Conservation (phyloP, 177 flowering plant species). For the Tripterygium wilfordii region DNA sequence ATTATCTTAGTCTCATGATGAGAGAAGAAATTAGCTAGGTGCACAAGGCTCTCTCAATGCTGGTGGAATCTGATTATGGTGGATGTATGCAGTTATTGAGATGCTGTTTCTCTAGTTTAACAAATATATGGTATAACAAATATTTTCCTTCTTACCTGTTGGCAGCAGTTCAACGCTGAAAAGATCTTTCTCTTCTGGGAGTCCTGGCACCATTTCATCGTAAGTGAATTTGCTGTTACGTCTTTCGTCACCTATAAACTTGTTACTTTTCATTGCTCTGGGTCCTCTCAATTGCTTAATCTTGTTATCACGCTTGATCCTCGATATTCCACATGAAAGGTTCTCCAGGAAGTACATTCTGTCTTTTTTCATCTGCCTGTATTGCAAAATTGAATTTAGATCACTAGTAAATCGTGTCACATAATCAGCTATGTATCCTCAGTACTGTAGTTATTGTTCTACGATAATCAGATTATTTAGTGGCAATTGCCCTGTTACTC, state of each 20-base stretch:
- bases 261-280: conserved; percentile 7
- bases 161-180: conserved; percentile 3
- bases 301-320: conserved; percentile 39
- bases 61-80: too few relatives aligned
- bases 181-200: conserved; percentile 20
- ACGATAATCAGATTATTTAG: too few relatives aligned
- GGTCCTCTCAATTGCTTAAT: conserved; percentile 37
- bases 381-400: background rate
- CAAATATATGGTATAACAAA: conserved; percentile 13
- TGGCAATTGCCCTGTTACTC: too few relatives aligned
- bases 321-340: conserved; percentile 48
- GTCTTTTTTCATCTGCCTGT: conserved; percentile 57
- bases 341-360: conserved; percentile 40
- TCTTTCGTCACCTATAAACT: conserved; percentile 6
- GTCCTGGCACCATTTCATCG: conserved; percentile 44
- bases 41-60: too few relatives aligned
- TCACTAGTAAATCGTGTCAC: too few relatives aligned
- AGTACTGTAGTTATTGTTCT: too few relatives aligned
- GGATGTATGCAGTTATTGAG: too few relatives aligned
- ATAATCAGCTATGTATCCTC: too few relatives aligned
- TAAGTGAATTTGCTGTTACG: conserved; percentile 19
- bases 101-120: too few relatives aligned
- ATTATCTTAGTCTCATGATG: too few relatives aligned
- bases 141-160: conserved; percentile 12
- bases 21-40: too few relatives aligned